phyloP scores from a whole-genome alignment of 1,284 basidiomycete species.

The Rhodotorula sp. region DNA sequence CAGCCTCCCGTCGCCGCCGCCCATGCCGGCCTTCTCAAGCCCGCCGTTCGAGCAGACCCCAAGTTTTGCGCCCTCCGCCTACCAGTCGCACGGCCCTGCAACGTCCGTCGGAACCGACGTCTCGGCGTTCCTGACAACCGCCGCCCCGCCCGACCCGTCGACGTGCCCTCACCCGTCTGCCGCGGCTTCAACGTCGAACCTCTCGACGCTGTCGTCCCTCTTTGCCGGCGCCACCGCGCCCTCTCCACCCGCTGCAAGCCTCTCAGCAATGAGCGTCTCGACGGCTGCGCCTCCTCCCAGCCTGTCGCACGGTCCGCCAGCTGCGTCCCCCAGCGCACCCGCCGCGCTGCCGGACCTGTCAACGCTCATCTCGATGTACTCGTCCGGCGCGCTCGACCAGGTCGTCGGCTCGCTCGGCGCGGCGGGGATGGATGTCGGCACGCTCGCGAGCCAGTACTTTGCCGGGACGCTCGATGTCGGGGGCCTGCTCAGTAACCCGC shows the following conservation, averaged over 20 bases:
- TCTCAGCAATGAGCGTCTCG: not conserved
- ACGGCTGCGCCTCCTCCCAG: not conserved
- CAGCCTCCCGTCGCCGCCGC: not conserved
- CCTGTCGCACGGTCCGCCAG: not conserved
- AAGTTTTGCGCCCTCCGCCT: not conserved
- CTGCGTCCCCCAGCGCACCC: not conserved
- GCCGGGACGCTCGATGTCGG: slow-evolving; percentile 22
- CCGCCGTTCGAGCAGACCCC: not conserved
- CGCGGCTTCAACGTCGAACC: not conserved
- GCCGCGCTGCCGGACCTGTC: slow-evolving; percentile 20
- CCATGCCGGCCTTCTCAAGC: not conserved
- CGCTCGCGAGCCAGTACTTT: slow-evolving; percentile 22
- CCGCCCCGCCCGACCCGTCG: too few relatives aligned
- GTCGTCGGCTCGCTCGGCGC: not conserved
- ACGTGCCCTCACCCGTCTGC: not conserved
- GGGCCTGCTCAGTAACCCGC: not conserved
- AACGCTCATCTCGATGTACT: slow-evolving; percentile 23
- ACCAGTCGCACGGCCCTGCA: not conserved
- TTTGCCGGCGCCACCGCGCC: slow-evolving; percentile 1
- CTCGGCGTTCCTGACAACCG: not conserved
- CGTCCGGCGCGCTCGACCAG: slow-evolving; percentile 10
- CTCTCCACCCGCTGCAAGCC: not conserved
- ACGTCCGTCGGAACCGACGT: not conserved
- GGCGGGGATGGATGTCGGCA: slow-evolving; percentile 12
- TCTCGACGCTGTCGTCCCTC: slow-evolving; percentile 1